phyloP scores from a whole-genome alignment of 306 rosid genomes.

The Corylus heterophylla region DNA sequence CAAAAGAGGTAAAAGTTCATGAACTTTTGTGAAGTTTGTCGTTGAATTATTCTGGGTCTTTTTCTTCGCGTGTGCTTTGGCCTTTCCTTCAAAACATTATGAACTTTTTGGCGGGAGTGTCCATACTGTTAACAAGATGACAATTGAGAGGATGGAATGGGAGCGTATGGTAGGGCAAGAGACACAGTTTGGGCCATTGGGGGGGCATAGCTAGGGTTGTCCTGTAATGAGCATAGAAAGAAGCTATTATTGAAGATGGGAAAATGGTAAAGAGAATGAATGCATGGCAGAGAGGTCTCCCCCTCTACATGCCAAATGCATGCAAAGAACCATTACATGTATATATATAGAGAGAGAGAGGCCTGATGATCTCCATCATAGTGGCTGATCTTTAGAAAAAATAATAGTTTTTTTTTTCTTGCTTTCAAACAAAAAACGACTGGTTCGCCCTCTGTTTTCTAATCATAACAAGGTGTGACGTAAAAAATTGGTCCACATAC shows the following conservation, averaged over 20 bases:
- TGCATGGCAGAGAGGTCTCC: conserved; percentile 22
- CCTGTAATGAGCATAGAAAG: neutral
- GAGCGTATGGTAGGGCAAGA: conserved; percentile 35
- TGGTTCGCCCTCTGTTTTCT: too few species aligned
- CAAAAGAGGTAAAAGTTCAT: too few species aligned
- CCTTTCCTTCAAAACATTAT: neutral
- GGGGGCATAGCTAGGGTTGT: neutral
- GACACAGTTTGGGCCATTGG: neutral
- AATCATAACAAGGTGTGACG: too few species aligned
- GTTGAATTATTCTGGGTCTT: neutral
- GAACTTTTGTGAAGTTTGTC: too few species aligned
- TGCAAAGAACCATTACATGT: conserved; percentile 3
- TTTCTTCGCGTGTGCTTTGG: neutral
- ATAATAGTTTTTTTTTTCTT: too few species aligned
- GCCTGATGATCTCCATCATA: too few species aligned
- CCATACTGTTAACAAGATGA: conserved; percentile 10
- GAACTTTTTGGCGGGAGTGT: too few species aligned
- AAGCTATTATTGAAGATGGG: conserved; percentile 24
- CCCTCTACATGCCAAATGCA: conserved; percentile 13
- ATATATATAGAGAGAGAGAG: neutral
- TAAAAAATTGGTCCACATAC: too few species aligned
- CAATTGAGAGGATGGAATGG: conserved; percentile 26
- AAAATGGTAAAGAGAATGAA: neutral
- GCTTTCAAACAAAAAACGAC: too few species aligned
- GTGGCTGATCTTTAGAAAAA: too few species aligned